Evolutionary conservation across 2,329 filamentous ascomycete species (phyloP).

Genomic region (Clarireedia homoeocarpa): DNA sequence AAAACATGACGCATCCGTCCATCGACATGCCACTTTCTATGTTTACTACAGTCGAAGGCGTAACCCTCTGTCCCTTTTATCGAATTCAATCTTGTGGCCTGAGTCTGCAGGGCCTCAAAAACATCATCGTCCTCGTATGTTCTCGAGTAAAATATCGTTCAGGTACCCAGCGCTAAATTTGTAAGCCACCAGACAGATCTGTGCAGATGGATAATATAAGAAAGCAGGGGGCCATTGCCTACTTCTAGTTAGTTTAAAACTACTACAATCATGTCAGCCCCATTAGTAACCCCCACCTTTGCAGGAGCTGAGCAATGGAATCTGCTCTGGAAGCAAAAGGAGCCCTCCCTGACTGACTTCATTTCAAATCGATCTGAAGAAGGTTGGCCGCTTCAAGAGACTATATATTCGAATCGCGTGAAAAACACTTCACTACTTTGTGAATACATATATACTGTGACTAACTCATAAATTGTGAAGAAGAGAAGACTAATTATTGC

Average conservation of each 20-base stretch:
- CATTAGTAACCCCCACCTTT: background rate
- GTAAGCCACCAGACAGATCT: background rate
- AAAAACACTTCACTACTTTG: background rate
- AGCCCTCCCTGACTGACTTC: background rate
- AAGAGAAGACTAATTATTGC: background rate
- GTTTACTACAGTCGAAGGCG: no score
- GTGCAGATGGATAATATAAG: background rate
- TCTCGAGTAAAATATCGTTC: background rate
- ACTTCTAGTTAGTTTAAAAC: background rate
- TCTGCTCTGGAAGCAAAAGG: background rate
- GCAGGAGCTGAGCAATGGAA: background rate
- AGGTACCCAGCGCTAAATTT: background rate
- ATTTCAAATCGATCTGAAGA: background rate
- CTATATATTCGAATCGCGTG: background rate
- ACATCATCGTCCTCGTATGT: no score
- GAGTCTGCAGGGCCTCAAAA: no score
- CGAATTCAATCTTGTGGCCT: no score
- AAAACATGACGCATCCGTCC: conserved; percentile 6
- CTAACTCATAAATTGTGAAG: background rate
- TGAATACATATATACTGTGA: background rate
- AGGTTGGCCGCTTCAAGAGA: background rate
- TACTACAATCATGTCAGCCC: background rate
- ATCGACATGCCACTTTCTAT: no score
- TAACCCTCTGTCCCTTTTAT: no score
- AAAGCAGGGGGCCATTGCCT: conserved; percentile 2